Evolutionary conservation across 352 stramenopile genomes (phyloP).

Genomic region (Peronospora destructor): DNA sequence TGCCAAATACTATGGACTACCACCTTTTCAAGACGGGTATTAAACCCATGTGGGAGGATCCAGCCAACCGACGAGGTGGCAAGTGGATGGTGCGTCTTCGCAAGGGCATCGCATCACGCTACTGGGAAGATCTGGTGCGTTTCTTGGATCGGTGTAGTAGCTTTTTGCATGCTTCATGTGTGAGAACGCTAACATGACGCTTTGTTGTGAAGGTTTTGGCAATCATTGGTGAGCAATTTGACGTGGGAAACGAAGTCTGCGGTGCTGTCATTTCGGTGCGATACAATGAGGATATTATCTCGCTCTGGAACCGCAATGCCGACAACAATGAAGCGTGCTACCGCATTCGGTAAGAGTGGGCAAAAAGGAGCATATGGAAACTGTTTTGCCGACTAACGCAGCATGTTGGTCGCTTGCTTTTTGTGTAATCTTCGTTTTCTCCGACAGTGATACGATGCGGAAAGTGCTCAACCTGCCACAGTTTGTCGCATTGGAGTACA

Average conservation of each 20-base stretch:
- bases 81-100: conserved; percentile 91
- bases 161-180: background rate
- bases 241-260: conserved; percentile 91
- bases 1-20: conserved; percentile 88
- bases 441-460: conserved; percentile 76
- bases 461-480: conserved; percentile 87
- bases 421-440: background rate
- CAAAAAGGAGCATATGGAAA: background rate
- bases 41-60: conserved; percentile 93
- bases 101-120: conserved; percentile 87
- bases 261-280: conserved; percentile 87
- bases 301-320: conserved; percentile 91
- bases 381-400: background rate
- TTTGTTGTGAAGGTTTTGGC: conserved; percentile 58
- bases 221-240: conserved; percentile 92
- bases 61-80: conserved; percentile 83
- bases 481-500: conserved; percentile 90
- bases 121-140: conserved; percentile 88
- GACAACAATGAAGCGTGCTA: conserved; percentile 88
- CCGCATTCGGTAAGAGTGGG: conserved; percentile 51
- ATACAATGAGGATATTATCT: conserved; percentile 92
- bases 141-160: background rate
- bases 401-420: background rate
- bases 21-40: conserved; percentile 92
- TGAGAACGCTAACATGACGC: conserved; percentile 2